Conservation (phyloP, 2,329 filamentous ascomycete genomes). For the Pezicula rhizophila region DNA sequence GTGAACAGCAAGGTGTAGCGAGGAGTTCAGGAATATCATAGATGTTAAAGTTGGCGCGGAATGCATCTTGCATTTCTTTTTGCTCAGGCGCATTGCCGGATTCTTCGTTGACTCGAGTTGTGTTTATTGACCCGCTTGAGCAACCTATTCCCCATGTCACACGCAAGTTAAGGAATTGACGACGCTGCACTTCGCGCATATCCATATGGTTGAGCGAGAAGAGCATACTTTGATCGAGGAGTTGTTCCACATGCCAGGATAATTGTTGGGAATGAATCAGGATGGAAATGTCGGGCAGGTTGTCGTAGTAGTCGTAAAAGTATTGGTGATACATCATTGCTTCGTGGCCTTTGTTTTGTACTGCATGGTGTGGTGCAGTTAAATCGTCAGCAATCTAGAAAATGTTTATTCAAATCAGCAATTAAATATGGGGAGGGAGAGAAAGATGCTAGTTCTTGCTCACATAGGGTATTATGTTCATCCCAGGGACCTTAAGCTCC, state of each 20-base stretch:
- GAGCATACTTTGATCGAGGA: conserved; percentile 18
- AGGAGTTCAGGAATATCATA: conserved; percentile 39
- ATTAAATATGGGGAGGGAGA: too few species aligned
- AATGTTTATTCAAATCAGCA: too few species aligned
- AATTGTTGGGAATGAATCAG: conserved; percentile 39
- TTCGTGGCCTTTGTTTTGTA: conserved; percentile 36
- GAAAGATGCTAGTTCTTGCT: too few species aligned
- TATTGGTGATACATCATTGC: conserved; percentile 38
- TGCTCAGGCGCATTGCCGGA: conserved; percentile 7
- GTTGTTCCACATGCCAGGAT: conserved; percentile 23
- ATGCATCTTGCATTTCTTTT: conserved; percentile 16
- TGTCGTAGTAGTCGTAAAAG: conserved; percentile 54
- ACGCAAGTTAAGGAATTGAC: conserved; percentile 55
- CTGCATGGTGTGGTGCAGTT: conserved; percentile 36
- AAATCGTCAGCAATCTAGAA: conserved; percentile 16
- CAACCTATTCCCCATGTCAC: conserved; percentile 53
- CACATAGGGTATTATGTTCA: conserved; percentile 12
- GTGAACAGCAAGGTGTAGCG: conserved; percentile 55
- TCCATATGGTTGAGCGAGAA: conserved; percentile 18
- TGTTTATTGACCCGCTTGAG: conserved; percentile 33
- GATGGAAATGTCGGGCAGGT: conserved; percentile 30
- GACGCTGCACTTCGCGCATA: conserved; percentile 34
- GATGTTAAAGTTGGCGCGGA: conserved; percentile 16
- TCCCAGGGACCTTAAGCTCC: conserved; percentile 22
- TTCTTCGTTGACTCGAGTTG: conserved; percentile 12